Conservation (phyloP, 352 stramenopile genomes). For the Pythium sp. region DNA sequence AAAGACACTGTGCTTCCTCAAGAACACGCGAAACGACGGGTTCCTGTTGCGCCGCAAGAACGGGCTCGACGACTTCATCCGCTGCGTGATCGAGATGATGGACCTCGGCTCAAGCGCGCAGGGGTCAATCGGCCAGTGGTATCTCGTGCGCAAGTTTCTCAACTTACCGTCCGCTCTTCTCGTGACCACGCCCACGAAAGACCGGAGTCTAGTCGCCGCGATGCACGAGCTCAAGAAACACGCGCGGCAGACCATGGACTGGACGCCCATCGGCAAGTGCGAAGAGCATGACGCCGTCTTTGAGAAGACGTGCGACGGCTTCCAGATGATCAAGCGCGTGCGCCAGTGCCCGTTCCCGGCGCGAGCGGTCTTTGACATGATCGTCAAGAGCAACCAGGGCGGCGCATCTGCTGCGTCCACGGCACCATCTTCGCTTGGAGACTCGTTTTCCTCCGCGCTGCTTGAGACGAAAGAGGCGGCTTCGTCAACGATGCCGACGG, state of each 20-base stretch:
- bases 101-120: constrained; percentile 40
- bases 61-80: constrained; percentile 67
- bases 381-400: constrained; percentile 38
- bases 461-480: neutral
- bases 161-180: constrained; percentile 40
- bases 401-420: neutral
- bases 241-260: constrained; percentile 32
- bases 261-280: constrained; percentile 28
- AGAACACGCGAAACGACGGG: constrained; percentile 32
- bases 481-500: neutral
- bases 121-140: constrained; percentile 60
- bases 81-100: constrained; percentile 56
- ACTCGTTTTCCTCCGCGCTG: neutral
- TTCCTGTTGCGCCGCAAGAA: constrained; percentile 66
- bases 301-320: constrained; percentile 55
- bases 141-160: constrained; percentile 63
- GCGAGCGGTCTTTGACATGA: constrained; percentile 69
- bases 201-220: constrained; percentile 45
- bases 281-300: constrained; percentile 51
- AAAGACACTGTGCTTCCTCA: constrained; percentile 62
- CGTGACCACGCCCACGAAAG: constrained; percentile 38
- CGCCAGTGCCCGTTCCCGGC: constrained; percentile 59
- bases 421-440: neutral
- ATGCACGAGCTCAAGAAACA: constrained; percentile 57
- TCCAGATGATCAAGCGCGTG: constrained; percentile 66